Evolutionary conservation across 306 rosid species (phyloP), one percentile per base, ranked within the genome.

Genomic region (Argentina anserina): DNA sequence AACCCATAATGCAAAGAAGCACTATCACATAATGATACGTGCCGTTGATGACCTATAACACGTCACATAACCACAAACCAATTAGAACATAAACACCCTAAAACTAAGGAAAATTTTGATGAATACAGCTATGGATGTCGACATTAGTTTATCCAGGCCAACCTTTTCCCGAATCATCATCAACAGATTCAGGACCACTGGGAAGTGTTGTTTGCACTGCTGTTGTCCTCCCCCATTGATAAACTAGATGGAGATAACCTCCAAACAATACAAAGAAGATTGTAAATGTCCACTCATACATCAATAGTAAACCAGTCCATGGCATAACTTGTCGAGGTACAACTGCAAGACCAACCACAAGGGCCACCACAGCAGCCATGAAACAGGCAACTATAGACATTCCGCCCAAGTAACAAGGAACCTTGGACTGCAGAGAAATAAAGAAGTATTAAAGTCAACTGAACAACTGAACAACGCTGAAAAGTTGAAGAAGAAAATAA

Each of bases 271-370:
- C 55, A 75, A 87, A 80, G 89, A 91, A 95, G 76, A 90, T 68
- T 56, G 97, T 81, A 84, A 87, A 88, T 28, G 92, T 90, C 99
- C 99, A 95, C 79, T 95, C 99, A 68, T 95, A 95, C 96, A 88
- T 90, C 89, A 95, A 86, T 75, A 95, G 87, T 79, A 95, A 87
- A 65, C 99, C 99, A 75, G 97, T 91, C 97, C 99, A 95, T 39
- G 99, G 99, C 87, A 79, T 79, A 77, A 95, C 97, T 88, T 95
- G 99, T 42, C 82, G 90, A 25, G 99, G 99, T 66, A 95, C 92
- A 59, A 90, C 86, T 78, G 68, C 81, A 67, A 95, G 78, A 25
- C 88, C 74, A 64, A 95, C 72, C 28, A 82, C 93, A 42, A 91
- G 87, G 72, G 97, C 86, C 56, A 84, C 83, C 72, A 82, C 49